Percentiles rank a stretch among this genome's conserved stretches.
Evolutionary conservation across 768 basidiomycete genomes (phyloP).

Genomic region (Suillus subaureus): DNA sequence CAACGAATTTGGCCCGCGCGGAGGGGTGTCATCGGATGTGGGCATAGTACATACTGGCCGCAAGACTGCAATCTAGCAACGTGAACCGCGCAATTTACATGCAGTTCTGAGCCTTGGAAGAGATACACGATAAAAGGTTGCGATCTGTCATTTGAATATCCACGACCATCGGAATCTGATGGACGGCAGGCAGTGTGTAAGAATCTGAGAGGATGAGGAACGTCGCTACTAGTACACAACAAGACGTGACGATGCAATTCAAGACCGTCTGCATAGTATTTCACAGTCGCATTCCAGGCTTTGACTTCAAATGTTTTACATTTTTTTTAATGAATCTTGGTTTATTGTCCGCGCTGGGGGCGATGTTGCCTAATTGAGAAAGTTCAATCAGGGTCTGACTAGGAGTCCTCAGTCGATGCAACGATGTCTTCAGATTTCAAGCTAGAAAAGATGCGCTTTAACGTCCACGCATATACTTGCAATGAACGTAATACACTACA

Average conservation of each 20-base stretch:
- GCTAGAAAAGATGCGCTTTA: too few relatives aligned
- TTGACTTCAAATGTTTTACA: background rate
- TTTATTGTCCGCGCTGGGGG: background rate
- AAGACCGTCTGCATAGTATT: background rate
- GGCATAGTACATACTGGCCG: too few relatives aligned
- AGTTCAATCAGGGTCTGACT: too few relatives aligned
- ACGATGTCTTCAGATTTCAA: too few relatives aligned
- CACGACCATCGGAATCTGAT: background rate
- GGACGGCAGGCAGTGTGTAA: background rate
- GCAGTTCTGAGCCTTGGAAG: background rate
- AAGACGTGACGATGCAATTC: background rate
- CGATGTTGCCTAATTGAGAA: background rate
- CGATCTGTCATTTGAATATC: background rate
- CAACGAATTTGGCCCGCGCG: background rate
- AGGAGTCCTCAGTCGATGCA: too few relatives aligned
- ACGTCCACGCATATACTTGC: too few relatives aligned
- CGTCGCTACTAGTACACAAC: background rate
- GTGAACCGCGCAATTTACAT: background rate
- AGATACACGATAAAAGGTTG: background rate
- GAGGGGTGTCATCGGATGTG: background rate
- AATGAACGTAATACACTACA: background rate
- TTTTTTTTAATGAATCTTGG: background rate
- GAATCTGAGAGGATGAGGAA: background rate
- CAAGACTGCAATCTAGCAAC: background rate
- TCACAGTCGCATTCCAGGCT: background rate